Base-by-base conservation (phyloP, 306 rosid species). In the Quercus glauca region DNA sequence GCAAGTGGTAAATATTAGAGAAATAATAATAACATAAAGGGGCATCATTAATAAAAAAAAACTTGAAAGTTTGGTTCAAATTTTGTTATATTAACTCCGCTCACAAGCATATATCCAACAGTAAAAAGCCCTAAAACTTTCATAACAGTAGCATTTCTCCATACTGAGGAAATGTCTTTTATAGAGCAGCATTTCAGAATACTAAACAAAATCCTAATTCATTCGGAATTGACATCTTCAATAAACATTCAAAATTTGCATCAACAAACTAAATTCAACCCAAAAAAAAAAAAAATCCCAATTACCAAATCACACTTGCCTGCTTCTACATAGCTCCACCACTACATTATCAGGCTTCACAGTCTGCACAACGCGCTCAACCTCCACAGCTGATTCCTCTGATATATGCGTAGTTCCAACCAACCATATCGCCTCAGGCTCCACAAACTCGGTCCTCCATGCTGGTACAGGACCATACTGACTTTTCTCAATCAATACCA, bases 271-370 rank as follows among this genome's bases (percentile, higher is more conserved):
- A 35, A 60, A 33, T 57, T 78, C 56, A 69, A 64, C 51, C 45
- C 45, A 8, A 41, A 41, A 41, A 41, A 17, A 63, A 9, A 15
- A 43, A 75, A 65, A 57, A 35, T 12, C 17, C 5, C 19, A 63
- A n/a, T 13, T 35, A 37, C 37, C 20, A 70, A 80, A 35, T 63
- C 6, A 57, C 31, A 68, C 87, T 91, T 88, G 87, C 98, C 99
- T 91, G 94, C 99, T 91, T 88, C 98, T 86, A 9, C 98, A 91
- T 14, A 95, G 92, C 75, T 95, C 98, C 55, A 95, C 97, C 52
- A 87, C 97, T 13, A 91, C 97, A 77, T 93, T 90, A 71, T 95
- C 97, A 0, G 96, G 99, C 31, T 82, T 86, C 20, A 95, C 85
- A 21, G 86, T 80, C 15, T 80, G 83, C 1, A 92, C 89, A 9